Conservation (phyloP, 2,329 filamentous ascomycete genomes). For the Trichoderma pleuroti region DNA sequence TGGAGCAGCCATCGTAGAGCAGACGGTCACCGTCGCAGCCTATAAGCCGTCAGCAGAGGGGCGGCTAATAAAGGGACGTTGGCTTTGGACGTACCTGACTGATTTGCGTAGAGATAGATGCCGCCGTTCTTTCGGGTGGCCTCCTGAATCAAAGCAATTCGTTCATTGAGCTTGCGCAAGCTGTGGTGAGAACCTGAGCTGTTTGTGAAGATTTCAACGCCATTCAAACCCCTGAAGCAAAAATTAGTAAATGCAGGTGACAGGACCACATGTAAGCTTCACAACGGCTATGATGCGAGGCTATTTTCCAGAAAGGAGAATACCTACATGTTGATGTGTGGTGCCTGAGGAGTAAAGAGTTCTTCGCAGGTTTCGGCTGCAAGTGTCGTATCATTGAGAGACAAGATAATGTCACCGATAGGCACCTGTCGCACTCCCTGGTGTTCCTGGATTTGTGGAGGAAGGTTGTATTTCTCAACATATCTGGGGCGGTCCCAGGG, state of each 20-base stretch:
- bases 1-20: slow-evolving; percentile 49
- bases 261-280: not conserved
- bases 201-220: slow-evolving; percentile 22
- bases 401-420: slow-evolving; percentile 41
- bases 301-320: not conserved
- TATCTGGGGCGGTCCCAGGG: slow-evolving; percentile 37
- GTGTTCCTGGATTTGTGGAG: slow-evolving; percentile 27
- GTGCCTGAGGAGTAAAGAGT: slow-evolving; percentile 11
- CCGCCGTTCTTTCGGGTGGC: slow-evolving; percentile 61
- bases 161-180: slow-evolving; percentile 61
- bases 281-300: not conserved
- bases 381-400: slow-evolving; percentile 38
- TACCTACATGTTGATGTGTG: slow-evolving; percentile 8
- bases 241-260: not conserved
- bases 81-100: not conserved
- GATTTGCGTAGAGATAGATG: slow-evolving; percentile 48
- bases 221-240: not conserved
- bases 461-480: slow-evolving; percentile 41
- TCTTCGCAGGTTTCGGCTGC: slow-evolving; percentile 38
- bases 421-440: slow-evolving; percentile 41
- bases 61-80: not conserved
- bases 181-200: slow-evolving; percentile 39
- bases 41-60: not conserved
- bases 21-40: not conserved
- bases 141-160: slow-evolving; percentile 62